Base-by-base conservation (phyloP, 495 filamentous ascomycete species). In the Clohesyomyces aquaticus region DNA sequence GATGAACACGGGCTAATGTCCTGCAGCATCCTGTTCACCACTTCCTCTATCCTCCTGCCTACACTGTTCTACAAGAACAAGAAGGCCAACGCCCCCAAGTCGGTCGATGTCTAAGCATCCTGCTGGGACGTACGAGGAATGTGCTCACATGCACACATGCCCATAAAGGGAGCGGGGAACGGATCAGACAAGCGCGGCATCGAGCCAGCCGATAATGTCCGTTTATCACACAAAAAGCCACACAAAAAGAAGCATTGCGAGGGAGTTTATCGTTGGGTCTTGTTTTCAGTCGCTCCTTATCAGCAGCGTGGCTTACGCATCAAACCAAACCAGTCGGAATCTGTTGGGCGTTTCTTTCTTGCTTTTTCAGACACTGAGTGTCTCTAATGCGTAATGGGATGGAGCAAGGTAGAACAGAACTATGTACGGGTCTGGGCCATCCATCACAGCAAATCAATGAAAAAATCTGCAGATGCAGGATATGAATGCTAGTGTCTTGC, bases 11-110 rank as follows among this genome's bases (percentile, higher is more conserved):
- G n/a, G 43, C 65, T 67, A 50, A 67, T 53, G 25, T 23, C 1
- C 12, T 25, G 9, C 52, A 74, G 74, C 65, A 72, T 77, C 52
- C 58, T 77, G 38, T 76, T 75, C 62, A 71, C 71, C 23, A 71
- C 67, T 47, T 74, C 73, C 23, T 64, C 57, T 19, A 49, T 73
- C 19, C 65, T 77, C 16, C 71, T 77, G n/a, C 75, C 75, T 23
- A 73, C 72, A 11, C 68, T 77, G 25, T 75, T 63, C 52, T 65
- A 71, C 51, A 77, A 76, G 73, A 73, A 73, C 56, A 77, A 74
- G 74, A 70, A 71, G 61, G 71, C 73, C 47, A 56, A 35, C 41
- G 63, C 62, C 14, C 64, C 68, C 54, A 71, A 71, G 64, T 64
- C 68, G 0, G 63, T 71, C 21, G 63, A 70, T 25, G 64, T 62